Evolutionary conservation across 2,329 filamentous ascomycete genomes (phyloP), one percentile per base, ranked within the genome.

Genomic region (Penicillium sp.): DNA sequence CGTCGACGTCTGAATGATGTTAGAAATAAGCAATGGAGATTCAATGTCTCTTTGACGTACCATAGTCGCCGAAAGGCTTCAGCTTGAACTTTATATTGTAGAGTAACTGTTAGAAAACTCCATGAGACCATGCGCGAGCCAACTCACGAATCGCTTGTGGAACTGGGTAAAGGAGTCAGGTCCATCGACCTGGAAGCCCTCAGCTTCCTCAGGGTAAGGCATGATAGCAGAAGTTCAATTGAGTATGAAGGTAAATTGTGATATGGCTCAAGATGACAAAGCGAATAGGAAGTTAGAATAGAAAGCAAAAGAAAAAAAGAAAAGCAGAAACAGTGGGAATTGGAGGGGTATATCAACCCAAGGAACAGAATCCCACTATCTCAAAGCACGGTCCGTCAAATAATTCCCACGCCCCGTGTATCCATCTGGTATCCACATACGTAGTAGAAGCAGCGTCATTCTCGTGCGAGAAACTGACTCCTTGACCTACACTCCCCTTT

Each of bases 11-110:
- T 72, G 48, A 14, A 21, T 52, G 3, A n/a, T 43, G 37, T 42
- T 44, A 42, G 37, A 16, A 5, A 45, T 35, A 8, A 16, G 27
- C 11, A n/a, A 46, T 10, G 19, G 11, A 13, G 5, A 22, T 3
- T 29, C 9, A 29, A 8, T 24, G n/a, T 31, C 48, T 16, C 27
- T 48, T 27, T 3, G 39, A 50, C 69, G 56, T 63, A 75, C 73
- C 73, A 75, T 90, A 84, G 72, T 93, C 90, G 63, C 88, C 90
- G 72, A 96, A 96, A 19, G 90, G 89, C 80, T 96, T 95, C 57
- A 93, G 87, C 66, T 87, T 84, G 80, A 91, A 91, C 80, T 93
- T 74, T 47, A 56, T 37, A 13, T 42, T 42, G 39, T 3, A 42
- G 21, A 22, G 4, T 16, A 14, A 53, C 16, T 29, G 27, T 33